These are phyloP conservation scores for Amanita pallidorosea DNA, from an alignment of 768 basidiomycete genomes.

Conservation along the genomic window DNA sequence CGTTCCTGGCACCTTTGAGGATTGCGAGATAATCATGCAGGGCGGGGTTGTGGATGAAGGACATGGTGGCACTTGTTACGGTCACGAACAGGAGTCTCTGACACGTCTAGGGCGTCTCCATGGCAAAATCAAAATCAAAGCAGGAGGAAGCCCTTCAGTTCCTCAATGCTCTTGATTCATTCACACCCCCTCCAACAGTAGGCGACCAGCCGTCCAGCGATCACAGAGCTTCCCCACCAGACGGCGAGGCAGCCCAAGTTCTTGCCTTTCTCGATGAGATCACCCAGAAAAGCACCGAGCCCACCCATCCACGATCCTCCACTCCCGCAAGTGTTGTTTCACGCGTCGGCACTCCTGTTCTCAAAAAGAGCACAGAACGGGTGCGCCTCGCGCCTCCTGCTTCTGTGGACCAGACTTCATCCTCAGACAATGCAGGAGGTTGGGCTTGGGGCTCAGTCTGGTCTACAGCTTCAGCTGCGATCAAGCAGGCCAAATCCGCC, in stretches of 20 bases:
- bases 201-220: slow-evolving; percentile 8
- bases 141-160: slow-evolving; percentile 86
- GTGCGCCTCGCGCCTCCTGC: slow-evolving; percentile 28
- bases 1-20: slow-evolving; percentile 89
- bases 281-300: slow-evolving; percentile 81
- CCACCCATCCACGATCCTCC: slow-evolving; percentile 39
- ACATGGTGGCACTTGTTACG: background rate
- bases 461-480: slow-evolving; percentile 74
- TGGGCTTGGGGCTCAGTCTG: slow-evolving; percentile 91
- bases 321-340: slow-evolving; percentile 25
- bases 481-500: slow-evolving; percentile 78
- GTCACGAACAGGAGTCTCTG: background rate
- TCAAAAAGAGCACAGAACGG: slow-evolving; percentile 69
- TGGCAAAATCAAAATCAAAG: slow-evolving; percentile 58
- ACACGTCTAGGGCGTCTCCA: slow-evolving; percentile 11
- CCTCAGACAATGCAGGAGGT: slow-evolving; percentile 17
- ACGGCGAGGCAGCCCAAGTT: slow-evolving; percentile 66
- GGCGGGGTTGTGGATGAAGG: slow-evolving; percentile 49
- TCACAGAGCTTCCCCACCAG: slow-evolving; percentile 15
- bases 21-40: slow-evolving; percentile 89
- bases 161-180: slow-evolving; percentile 88
- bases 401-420: background rate
- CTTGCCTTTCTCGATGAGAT: slow-evolving; percentile 93
- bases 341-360: slow-evolving; percentile 58
- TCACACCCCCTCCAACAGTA: slow-evolving; percentile 30